Base-by-base conservation (phyloP, 495 filamentous ascomycete species). In the Aspergillus asperescens region DNA sequence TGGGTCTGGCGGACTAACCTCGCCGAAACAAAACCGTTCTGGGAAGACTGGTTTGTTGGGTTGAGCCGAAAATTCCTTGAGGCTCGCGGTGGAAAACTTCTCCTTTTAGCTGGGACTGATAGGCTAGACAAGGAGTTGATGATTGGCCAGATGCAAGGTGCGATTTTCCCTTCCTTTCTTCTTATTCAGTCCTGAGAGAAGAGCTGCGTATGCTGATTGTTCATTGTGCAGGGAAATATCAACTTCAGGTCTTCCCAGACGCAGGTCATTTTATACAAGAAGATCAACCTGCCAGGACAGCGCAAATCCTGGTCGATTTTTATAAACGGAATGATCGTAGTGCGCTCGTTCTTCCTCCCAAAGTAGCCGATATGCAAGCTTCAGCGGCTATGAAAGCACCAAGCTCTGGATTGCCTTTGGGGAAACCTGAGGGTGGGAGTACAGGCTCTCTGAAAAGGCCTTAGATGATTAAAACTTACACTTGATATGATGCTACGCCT, bases 121-220 rank as follows among this genome's bases (percentile, higher is more conserved):
- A 77, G 94, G 48, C 68, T 99, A 42, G 93, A 97, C 64, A 94
- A 87, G 61, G 93, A 97, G 59, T 67, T 97, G 57, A 95, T 91
- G 71, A 97, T 97, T 64, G 93, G 90, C 13, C 93, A 97, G 69
- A 95, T 96, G 90, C 90, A 96, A 78, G 90, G 90, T 86, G 70
- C 23, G 69, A 63, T 15, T 43, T 35, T n/a, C 47, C 16, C 46
- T n/a, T 9, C 15, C 38, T 10, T 24, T n/a, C 5, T 10, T 37
- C 7, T n/a, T 12, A 24, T 13, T 32, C 27, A 9, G 42, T 37
- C 6, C 2, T 13, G 8, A 9, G 15, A 7, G 29, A 32, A 9
- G 15, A 7, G 29, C 23, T 25, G 34, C 23, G 40, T 15, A 50
- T 16, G 7, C 16, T 37, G 8, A 46, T n/a, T 7, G 6, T 15